These are phyloP conservation scores for Apodospora peruviana DNA, from an alignment of 495 filamentous ascomycete genomes.

Conservation along the genomic window DNA sequence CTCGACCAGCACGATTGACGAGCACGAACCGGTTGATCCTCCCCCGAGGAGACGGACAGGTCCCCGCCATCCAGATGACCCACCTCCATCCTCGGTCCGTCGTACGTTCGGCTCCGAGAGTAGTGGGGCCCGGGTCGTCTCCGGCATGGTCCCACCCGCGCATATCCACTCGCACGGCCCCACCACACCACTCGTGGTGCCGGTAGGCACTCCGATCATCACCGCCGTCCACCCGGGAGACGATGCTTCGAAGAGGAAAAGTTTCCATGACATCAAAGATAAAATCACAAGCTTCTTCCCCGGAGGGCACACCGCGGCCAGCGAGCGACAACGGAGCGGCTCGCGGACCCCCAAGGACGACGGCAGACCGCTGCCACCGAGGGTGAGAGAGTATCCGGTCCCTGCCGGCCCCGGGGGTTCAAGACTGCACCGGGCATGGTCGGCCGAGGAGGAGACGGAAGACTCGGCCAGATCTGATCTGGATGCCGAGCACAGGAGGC, in stretches of 20 bases:
- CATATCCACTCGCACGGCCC: slow-evolving; percentile 8
- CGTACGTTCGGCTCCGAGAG: slow-evolving; percentile 17
- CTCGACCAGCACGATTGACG: slow-evolving; percentile 17
- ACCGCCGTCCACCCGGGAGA: neutral
- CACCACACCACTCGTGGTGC: slow-evolving; percentile 4
- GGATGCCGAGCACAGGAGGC: slow-evolving; percentile 1
- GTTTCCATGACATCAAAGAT: slow-evolving; percentile 3
- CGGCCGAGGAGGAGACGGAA: slow-evolving; percentile 11
- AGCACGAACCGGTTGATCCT: slow-evolving; percentile 10
- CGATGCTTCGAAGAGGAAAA: slow-evolving; percentile 19
- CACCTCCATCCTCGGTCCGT: slow-evolving; percentile 17
- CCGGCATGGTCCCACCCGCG: slow-evolving; percentile 11
- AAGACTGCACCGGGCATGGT: slow-evolving; percentile 15
- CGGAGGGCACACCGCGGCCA: slow-evolving; percentile 3
- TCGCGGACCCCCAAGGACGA: slow-evolving; percentile 14
- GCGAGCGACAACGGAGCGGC: slow-evolving; percentile 18
- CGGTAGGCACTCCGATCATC: neutral
- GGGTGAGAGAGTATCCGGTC: slow-evolving; percentile 4
- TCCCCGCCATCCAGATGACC: slow-evolving; percentile 16
- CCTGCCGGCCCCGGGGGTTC: slow-evolving; percentile 9
- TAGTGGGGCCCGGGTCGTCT: neutral
- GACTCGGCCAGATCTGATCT: neutral
- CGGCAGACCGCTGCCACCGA: neutral
- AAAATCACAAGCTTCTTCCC: slow-evolving; percentile 12
- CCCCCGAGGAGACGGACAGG: slow-evolving; percentile 1